phyloP scores from a whole-genome alignment of 1,284 basidiomycete genomes.

The Ganoderma resinaceum region DNA sequence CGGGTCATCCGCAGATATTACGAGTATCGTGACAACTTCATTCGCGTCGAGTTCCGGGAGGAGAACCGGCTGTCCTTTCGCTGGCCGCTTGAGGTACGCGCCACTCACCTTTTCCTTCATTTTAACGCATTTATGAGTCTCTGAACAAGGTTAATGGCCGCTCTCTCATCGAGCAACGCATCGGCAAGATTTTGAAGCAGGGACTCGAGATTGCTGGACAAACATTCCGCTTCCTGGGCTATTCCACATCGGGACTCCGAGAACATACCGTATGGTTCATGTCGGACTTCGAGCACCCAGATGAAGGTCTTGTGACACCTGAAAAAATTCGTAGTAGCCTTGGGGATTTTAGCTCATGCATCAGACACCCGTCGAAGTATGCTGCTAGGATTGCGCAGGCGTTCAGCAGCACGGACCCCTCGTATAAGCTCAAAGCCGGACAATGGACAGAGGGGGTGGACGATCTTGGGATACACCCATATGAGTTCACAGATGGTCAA shows the following conservation, averaged over 20 bases:
- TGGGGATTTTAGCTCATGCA: conserved; percentile 67
- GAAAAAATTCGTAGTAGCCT: conserved; percentile 63
- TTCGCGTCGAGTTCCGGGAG: conserved; percentile 81
- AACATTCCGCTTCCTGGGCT: conserved; percentile 76
- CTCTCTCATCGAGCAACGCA: conserved; percentile 62
- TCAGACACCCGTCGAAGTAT: conserved; percentile 73
- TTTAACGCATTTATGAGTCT: not conserved
- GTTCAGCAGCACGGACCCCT: conserved; percentile 81
- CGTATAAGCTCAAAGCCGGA: conserved; percentile 56
- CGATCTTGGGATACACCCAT: conserved; percentile 55
- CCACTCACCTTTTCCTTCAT: not conserved
- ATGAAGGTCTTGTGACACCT: conserved; percentile 54
- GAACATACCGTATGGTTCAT: conserved; percentile 82
- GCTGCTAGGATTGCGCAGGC: conserved; percentile 85
- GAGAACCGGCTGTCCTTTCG: conserved; percentile 73
- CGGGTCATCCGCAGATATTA: conserved; percentile 64
- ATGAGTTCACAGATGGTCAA: conserved; percentile 76
- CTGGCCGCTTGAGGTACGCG: conserved; percentile 61
- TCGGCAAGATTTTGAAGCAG: conserved; percentile 64
- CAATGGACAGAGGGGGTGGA: conserved; percentile 67
- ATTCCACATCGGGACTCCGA: conserved; percentile 73
- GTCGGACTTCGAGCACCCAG: conserved; percentile 58
- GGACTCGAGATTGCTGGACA: conserved; percentile 76
- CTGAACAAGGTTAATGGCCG: conserved; percentile 54
- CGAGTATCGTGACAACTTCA: conserved; percentile 66